Conservation (phyloP, 331 rosid genomes). For the Prunus yedoensis region DNA sequence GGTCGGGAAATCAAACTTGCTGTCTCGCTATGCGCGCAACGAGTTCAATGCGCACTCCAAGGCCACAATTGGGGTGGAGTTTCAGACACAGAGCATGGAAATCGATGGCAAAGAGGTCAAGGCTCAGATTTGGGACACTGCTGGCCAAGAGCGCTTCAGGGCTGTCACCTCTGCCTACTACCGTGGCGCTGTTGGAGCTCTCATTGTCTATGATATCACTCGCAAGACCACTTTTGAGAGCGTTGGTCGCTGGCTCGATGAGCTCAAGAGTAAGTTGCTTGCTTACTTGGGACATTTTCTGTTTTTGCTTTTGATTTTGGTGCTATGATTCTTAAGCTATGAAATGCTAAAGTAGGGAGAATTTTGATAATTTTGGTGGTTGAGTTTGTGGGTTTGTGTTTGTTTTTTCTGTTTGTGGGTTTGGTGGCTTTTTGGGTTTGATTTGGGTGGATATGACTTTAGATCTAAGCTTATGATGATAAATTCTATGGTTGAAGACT, state of each 20-base stretch:
- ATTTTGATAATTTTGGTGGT: background rate
- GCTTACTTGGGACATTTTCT: background rate
- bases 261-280: conserved; percentile 65
- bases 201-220: conserved; percentile 74
- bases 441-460: conserved; percentile 12
- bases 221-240: conserved; percentile 86
- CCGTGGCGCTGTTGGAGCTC: conserved; percentile 92
- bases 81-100: conserved; percentile 82
- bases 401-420: background rate
- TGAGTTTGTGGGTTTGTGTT: background rate
- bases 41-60: conserved; percentile 87
- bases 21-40: conserved; percentile 79
- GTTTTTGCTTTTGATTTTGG: background rate
- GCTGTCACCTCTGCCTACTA: conserved; percentile 96
- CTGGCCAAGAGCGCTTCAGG: conserved; percentile 91
- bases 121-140: conserved; percentile 99
- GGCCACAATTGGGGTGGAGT: conserved; percentile 92
- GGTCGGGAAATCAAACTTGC: conserved; percentile 81
- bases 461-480: conserved; percentile 15
- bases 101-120: conserved; percentile 82
- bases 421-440: conserved; percentile 11
- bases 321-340: background rate
- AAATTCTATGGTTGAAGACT: background rate
- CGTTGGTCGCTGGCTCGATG: conserved; percentile 89
- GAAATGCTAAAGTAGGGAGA: background rate